Evolutionary conservation across 257 asterid species (phyloP).

Genomic region (Nicotiana noctiflora): DNA sequence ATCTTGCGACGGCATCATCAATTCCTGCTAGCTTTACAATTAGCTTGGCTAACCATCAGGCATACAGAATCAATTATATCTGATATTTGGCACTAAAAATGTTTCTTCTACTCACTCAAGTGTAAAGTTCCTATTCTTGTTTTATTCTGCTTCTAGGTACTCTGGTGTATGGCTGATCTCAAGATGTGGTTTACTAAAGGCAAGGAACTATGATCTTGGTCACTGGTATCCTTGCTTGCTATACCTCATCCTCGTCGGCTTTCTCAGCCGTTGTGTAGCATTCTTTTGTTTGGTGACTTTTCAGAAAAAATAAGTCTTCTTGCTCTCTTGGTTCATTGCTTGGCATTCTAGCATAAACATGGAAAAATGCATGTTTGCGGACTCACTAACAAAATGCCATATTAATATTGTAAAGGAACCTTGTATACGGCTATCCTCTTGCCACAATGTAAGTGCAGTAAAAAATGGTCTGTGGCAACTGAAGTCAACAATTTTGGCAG

Average conservation of each 20-base stretch:
- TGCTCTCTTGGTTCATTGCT: not conserved
- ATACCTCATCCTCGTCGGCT: slow-evolving; percentile 54
- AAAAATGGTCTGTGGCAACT: not conserved
- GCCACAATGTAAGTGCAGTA: not conserved
- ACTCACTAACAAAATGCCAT: not conserved
- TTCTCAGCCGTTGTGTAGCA: slow-evolving; percentile 56
- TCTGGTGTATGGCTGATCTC: slow-evolving; percentile 89
- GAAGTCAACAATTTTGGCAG: not conserved
- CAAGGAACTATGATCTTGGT: slow-evolving; percentile 41
- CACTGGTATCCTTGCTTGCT: slow-evolving; percentile 57
- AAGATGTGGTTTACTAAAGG: slow-evolving; percentile 70
- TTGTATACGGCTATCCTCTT: not conserved
- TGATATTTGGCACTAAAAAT: not conserved
- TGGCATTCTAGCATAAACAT: not conserved
- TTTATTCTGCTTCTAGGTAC: slow-evolving; percentile 45
- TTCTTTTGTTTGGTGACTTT: slow-evolving; percentile 70
- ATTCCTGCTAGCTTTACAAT: not conserved
- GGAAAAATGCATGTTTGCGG: not conserved
- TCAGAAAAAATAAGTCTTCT: slow-evolving; percentile 59
- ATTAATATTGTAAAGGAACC: not conserved
- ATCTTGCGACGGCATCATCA: not conserved
- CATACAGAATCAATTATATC: not conserved
- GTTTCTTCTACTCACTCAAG: not conserved
- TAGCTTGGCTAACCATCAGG: not conserved
- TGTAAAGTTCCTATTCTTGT: not conserved